Evolutionary conservation across 192 early-diverging fungal genomes (phyloP), one percentile per base, ranked within the genome.

Genomic region (Backusella tuberculispora): DNA sequence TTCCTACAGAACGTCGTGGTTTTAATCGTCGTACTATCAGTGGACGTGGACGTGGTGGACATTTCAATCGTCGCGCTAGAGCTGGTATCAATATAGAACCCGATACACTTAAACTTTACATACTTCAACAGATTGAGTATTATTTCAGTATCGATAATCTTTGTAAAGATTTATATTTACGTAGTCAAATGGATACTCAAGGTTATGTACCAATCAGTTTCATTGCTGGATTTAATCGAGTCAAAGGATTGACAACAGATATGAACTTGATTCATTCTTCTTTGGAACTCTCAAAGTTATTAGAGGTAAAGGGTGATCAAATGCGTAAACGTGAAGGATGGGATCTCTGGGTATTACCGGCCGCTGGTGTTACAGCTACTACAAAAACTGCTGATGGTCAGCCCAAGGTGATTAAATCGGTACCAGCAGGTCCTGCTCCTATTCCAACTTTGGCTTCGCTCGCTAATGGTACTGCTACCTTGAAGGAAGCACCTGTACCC

Each of bases 131-230:
- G 80, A 82, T 91, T 73, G 92, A 99, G 80, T 99, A 95, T 83
- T 99, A 99, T 85, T 98, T 98, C 76, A 96, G 94, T 63, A 89
- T 98, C 53, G 97, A 98, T 47, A 99, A 99, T 76, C 85, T 99
- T 66, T 96, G 95, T 91, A 94, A 93, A 67, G 98, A 99, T 80
- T 87, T 98, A 19, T 99, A 88, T 82, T 95, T 99, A 85, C 91
- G 98, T 56, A 85, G 72, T 45, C 83, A 85, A 77, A 99, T 99
- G 97, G 89, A 96, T 67, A 69, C 86, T 4, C 86, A 92, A 56
- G 98, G 98, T 24, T 94, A 85, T 74, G 94, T 99, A 24, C 87
- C 91, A 6, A 77, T 98, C 53, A 80, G 81, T 8, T 81, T 97
- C 0, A 82, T 99, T 69, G 89, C 92, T 26, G 88, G 87, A 64